These are phyloP conservation scores for Amanita pseudoporphyria DNA, from an alignment of 768 basidiomycete species.

Conservation along the genomic window DNA sequence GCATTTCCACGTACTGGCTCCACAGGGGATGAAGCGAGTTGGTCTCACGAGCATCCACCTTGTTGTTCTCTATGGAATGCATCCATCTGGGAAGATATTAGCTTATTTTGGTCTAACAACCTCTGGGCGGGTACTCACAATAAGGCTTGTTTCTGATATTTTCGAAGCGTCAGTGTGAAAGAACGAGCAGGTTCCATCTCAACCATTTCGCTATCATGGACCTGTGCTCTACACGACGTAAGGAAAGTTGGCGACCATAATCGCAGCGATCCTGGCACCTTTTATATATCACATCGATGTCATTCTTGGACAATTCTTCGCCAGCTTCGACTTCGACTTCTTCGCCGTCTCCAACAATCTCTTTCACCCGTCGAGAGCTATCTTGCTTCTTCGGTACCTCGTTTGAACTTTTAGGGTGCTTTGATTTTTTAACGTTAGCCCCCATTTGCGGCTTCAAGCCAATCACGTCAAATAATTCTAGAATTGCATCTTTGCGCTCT, in stretches of 20 bases:
- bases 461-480: slow-evolving; percentile 64
- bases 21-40: slow-evolving; percentile 87
- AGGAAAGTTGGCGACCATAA: not conserved
- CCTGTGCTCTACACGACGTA: slow-evolving; percentile 57
- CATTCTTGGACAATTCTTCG: slow-evolving; percentile 73
- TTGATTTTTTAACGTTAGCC: slow-evolving; percentile 24
- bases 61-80: slow-evolving; percentile 46
- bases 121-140: slow-evolving; percentile 32
- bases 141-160: slow-evolving; percentile 93
- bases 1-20: slow-evolving; percentile 59
- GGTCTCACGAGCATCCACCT: slow-evolving; percentile 56
- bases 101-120: not conserved
- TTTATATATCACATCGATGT: slow-evolving; percentile 77
- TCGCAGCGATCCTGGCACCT: slow-evolving; percentile 38
- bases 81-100: not conserved
- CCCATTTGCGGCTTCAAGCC: slow-evolving; percentile 56
- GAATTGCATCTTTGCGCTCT: slow-evolving; percentile 68
- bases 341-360: slow-evolving; percentile 74
- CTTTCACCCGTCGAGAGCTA: slow-evolving; percentile 32
- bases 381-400: not conserved
- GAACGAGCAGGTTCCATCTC: slow-evolving; percentile 76
- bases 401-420: slow-evolving; percentile 27
- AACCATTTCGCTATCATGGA: slow-evolving; percentile 62
- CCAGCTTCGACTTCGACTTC: slow-evolving; percentile 79
- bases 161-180: slow-evolving; percentile 67